These are phyloP conservation scores for Wickerhamomyces queroliae DNA, from an alignment of 805 yeast species.

Conservation along the genomic window DNA sequence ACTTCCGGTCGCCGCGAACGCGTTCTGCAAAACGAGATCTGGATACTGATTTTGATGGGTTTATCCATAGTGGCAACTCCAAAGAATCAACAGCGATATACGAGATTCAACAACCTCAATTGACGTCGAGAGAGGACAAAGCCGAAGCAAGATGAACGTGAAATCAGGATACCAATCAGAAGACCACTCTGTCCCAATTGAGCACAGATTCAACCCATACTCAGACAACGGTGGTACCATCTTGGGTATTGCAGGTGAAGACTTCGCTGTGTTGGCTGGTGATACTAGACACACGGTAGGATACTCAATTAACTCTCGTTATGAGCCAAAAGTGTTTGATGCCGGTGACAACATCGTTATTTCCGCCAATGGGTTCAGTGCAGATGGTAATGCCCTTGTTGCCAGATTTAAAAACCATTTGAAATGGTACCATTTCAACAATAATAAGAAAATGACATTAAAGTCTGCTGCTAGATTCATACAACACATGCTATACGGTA, in stretches of 20 bases:
- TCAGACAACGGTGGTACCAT: constrained; percentile 96
- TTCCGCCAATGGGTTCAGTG: constrained; percentile 95
- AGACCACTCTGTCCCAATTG: constrained; percentile 58
- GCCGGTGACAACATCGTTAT: constrained; percentile 84
- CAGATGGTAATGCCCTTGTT: constrained; percentile 85
- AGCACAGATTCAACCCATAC: constrained; percentile 90
- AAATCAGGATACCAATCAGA: constrained; percentile 66
- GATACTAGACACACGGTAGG: constrained; percentile 98
- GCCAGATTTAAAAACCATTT: constrained; percentile 58
- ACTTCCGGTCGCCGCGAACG: too few species aligned
- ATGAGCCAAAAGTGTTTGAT: constrained; percentile 83
- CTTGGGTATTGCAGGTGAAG: constrained; percentile 95
- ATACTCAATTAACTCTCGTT: constrained; percentile 87
- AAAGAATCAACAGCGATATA: too few species aligned
- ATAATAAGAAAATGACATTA: constrained; percentile 65
- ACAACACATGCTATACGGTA: constrained; percentile 86
- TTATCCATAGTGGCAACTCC: too few species aligned
- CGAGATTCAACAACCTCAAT: too few species aligned
- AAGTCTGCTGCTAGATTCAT: constrained; percentile 82
- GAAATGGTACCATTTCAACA: constrained; percentile 91
- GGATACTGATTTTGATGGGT: too few species aligned
- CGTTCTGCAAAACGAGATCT: too few species aligned
- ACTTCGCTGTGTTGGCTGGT: constrained; percentile 94
- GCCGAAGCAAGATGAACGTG: too few species aligned
- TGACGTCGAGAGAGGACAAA: too few species aligned